Evolutionary conservation across 106 monocot species (phyloP).

Genomic region (Dendrobium nobile): DNA sequence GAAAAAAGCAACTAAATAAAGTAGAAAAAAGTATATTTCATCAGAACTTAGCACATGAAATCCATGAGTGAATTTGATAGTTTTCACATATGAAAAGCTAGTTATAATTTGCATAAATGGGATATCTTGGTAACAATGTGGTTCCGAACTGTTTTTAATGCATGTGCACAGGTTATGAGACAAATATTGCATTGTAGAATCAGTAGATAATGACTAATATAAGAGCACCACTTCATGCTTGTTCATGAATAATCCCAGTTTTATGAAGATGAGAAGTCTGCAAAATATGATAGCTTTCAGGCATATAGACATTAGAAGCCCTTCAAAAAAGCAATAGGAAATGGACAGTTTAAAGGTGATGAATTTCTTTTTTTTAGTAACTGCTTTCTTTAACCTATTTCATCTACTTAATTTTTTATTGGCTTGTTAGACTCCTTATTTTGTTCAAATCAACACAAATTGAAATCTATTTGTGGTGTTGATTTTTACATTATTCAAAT

Average conservation of each 20-base stretch:
- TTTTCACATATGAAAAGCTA: background rate
- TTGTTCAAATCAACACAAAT: background rate
- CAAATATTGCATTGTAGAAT: background rate
- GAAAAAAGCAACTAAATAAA: background rate
- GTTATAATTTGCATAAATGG: background rate
- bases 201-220: background rate
- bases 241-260: slow-evolving; percentile 1
- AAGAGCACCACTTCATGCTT: background rate
- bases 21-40: background rate
- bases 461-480: background rate
- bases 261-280: background rate
- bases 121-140: background rate
- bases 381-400: no score
- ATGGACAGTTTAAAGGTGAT: background rate
- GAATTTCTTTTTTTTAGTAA: background rate
- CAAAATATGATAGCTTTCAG: background rate
- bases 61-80: background rate
- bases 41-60: background rate
- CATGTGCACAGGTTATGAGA: background rate
- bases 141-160: background rate
- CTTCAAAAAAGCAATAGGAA: background rate
- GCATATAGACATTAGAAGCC: background rate
- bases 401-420: no score
- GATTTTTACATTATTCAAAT: background rate
- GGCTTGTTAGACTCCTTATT: background rate